Conservation (phyloP, 257 asterid genomes). For the Handroanthus guayacan region DNA sequence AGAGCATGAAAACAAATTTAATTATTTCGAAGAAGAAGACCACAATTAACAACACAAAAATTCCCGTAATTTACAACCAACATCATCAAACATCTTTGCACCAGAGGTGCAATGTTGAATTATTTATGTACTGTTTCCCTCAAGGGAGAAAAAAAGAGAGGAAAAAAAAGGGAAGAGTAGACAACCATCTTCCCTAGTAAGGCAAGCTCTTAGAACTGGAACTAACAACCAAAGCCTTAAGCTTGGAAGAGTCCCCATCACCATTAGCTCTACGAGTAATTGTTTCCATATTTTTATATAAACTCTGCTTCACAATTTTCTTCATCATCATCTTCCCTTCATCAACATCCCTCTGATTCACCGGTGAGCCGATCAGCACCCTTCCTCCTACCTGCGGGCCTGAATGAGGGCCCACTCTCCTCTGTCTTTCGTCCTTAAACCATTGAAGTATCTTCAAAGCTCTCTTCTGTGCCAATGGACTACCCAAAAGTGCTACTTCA, state of each 20-base stretch:
- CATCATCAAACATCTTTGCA: too few species aligned
- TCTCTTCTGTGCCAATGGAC: conserved; percentile 82
- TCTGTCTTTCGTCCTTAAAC: conserved; percentile 84
- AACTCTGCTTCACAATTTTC: conserved; percentile 77
- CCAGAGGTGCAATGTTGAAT: too few species aligned
- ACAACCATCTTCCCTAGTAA: conserved; percentile 39
- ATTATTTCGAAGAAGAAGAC: too few species aligned
- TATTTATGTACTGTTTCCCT: too few species aligned
- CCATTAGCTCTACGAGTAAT: conserved; percentile 79
- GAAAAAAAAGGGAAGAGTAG: background rate
- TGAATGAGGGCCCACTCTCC: conserved; percentile 77
- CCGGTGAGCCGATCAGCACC: conserved; percentile 47
- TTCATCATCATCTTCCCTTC: conserved; percentile 77
- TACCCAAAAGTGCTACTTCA: conserved; percentile 84
- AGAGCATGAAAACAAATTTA: background rate
- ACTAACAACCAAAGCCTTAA: conserved; percentile 68
- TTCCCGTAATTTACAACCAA: too few species aligned
- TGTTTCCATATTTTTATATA: conserved; percentile 75
- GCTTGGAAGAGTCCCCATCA: conserved; percentile 52
- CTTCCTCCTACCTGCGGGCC: conserved; percentile 85
- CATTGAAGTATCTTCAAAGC: conserved; percentile 84
- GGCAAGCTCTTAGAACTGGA: conserved; percentile 95
- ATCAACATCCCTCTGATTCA: conserved; percentile 44
- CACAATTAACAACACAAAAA: too few species aligned
- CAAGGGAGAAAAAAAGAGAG: too few species aligned